A percentile compares a stretch with the other conserved stretches of the same genome.
phyloP scores from a whole-genome alignment of 129 eudicot genomes.

The Arctium lappa region DNA sequence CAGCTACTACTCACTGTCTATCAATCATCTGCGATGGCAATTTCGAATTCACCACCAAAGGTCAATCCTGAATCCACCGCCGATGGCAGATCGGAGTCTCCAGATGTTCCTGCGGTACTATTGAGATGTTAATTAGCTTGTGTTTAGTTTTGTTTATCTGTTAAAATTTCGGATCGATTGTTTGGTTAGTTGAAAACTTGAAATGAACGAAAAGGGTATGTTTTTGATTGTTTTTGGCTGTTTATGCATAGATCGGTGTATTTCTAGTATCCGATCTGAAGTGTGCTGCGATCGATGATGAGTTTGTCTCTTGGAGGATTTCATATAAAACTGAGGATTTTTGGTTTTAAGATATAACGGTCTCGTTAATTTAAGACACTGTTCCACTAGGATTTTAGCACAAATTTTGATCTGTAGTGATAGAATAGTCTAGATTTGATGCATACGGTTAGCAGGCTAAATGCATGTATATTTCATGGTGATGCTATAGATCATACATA shows the following conservation, averaged over 20 bases:
- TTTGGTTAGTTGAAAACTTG: background rate
- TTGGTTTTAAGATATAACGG: background rate
- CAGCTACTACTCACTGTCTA: slow-evolving; percentile 17
- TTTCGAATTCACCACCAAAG: slow-evolving; percentile 36
- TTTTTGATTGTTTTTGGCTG: background rate
- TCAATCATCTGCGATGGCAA: slow-evolving; percentile 39
- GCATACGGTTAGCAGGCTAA: background rate
- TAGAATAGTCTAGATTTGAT: background rate
- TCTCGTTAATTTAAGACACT: background rate
- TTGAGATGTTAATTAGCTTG: background rate
- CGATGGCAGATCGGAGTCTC: slow-evolving; percentile 39
- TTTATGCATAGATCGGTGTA: slow-evolving; percentile 4
- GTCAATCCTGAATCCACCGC: slow-evolving; percentile 25
- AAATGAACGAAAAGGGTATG: background rate
- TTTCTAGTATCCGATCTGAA: background rate
- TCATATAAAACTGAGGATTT: background rate
- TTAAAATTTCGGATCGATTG: background rate
- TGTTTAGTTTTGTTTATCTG: background rate
- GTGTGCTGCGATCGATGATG: background rate
- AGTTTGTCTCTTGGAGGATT: background rate
- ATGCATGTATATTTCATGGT: background rate
- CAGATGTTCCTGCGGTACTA: slow-evolving; percentile 29
- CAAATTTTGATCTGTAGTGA: background rate
- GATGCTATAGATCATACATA: background rate
- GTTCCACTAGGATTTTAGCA: background rate